Evolutionary conservation across 768 basidiomycete genomes (phyloP).

Genomic region (Boletellus ananas): DNA sequence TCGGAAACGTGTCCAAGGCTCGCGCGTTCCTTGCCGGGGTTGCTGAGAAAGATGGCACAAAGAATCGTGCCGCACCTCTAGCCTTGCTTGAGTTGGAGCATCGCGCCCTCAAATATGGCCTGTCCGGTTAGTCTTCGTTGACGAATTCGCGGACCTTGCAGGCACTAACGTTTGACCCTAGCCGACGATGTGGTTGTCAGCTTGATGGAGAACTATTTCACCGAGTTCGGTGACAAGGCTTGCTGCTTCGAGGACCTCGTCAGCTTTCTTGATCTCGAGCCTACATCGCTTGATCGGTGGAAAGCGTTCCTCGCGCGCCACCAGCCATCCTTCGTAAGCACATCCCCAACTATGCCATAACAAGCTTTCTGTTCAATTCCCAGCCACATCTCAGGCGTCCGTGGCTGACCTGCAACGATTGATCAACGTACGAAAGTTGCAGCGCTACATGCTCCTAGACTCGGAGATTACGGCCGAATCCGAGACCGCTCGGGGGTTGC

Average conservation of each 20-base stretch:
- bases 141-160: neutral
- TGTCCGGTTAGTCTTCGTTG: slow-evolving; percentile 38
- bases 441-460: slow-evolving; percentile 53
- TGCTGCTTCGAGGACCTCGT: slow-evolving; percentile 86
- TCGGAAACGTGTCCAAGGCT: slow-evolving; percentile 40
- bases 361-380: slow-evolving; percentile 15
- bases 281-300: slow-evolving; percentile 48
- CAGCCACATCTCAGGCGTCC: slow-evolving; percentile 39
- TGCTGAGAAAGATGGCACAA: slow-evolving; percentile 61
- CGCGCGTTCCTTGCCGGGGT: slow-evolving; percentile 52
- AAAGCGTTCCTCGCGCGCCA: slow-evolving; percentile 48
- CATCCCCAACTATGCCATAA: slow-evolving; percentile 11
- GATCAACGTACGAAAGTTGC: slow-evolving; percentile 74
- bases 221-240: slow-evolving; percentile 70
- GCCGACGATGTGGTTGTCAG: slow-evolving; percentile 43
- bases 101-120: slow-evolving; percentile 44
- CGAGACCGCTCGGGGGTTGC: slow-evolving; percentile 49
- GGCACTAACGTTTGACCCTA: slow-evolving; percentile 23
- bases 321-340: slow-evolving; percentile 46
- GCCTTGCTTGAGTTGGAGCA: slow-evolving; percentile 76
- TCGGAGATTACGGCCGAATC: slow-evolving; percentile 52
- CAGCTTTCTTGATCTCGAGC: slow-evolving; percentile 55
- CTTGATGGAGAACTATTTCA: slow-evolving; percentile 66
- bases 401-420: slow-evolving; percentile 54
- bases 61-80: slow-evolving; percentile 71